Conservation (phyloP, 352 stramenopile species). For the Globisporangium recalcitrans region DNA sequence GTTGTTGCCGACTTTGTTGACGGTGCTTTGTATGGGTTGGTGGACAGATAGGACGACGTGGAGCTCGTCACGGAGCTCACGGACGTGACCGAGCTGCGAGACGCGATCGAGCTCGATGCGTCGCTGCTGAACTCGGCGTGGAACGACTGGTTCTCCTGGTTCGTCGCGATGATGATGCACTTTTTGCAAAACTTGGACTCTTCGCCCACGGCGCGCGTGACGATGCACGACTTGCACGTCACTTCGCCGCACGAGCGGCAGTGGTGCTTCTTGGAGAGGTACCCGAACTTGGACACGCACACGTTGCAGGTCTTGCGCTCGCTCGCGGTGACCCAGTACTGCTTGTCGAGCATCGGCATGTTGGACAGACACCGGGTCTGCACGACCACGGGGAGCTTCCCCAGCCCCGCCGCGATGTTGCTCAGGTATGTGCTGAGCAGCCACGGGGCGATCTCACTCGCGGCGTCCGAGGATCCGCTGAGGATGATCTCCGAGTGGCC, state of each 20-base stretch:
- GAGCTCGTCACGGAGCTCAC: slow-evolving; percentile 11
- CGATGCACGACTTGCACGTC: slow-evolving; percentile 70
- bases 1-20: neutral
- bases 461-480: slow-evolving; percentile 36
- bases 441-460: slow-evolving; percentile 33
- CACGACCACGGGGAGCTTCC: slow-evolving; percentile 48
- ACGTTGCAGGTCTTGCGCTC: slow-evolving; percentile 62
- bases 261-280: slow-evolving; percentile 73
- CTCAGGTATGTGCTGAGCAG: slow-evolving; percentile 39
- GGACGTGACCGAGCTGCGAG: slow-evolving; percentile 14
- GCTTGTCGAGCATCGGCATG: slow-evolving; percentile 45
- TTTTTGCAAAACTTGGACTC: slow-evolving; percentile 70
- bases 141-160: slow-evolving; percentile 26
- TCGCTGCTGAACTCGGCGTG: slow-evolving; percentile 17
- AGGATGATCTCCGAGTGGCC: slow-evolving; percentile 54
- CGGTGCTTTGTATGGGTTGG: neutral
- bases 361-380: slow-evolving; percentile 39
- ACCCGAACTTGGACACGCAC: slow-evolving; percentile 52
- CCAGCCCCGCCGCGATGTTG: slow-evolving; percentile 29
- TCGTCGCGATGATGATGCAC: slow-evolving; percentile 54
- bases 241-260: slow-evolving; percentile 75
- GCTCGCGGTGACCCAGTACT: slow-evolving; percentile 33
- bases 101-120: slow-evolving; percentile 29
- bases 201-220: slow-evolving; percentile 44
- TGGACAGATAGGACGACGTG: slow-evolving; percentile 5